phyloP scores from a whole-genome alignment of 1,284 basidiomycete species.

The Ceratobasidium sp. region DNA sequence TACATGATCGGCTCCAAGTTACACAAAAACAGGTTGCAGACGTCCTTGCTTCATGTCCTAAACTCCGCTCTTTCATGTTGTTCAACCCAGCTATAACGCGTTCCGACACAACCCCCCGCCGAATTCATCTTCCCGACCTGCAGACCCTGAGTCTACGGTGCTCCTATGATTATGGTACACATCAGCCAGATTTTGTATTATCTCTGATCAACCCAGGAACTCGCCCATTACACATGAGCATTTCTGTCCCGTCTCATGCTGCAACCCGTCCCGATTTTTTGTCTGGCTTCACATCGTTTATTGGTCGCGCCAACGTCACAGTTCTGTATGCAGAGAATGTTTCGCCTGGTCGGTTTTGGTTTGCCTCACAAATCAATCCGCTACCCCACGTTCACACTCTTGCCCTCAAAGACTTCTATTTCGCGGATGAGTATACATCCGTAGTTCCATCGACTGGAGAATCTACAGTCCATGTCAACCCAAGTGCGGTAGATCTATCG shows the following conservation, averaged over 20 bases:
- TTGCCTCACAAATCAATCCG: neutral
- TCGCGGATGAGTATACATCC: neutral
- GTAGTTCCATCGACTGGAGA: too few species aligned
- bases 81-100: neutral
- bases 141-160: neutral
- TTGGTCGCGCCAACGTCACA: neutral
- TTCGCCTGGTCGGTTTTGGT: neutral
- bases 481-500: neutral
- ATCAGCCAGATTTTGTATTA: neutral
- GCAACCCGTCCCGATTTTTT: neutral
- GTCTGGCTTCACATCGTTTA: neutral
- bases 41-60: neutral
- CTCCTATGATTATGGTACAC: too few species aligned
- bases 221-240: neutral
- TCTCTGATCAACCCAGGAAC: neutral
- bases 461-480: neutral
- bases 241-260: neutral
- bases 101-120: too few species aligned
- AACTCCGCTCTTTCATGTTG: neutral
- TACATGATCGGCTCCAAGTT: neutral
- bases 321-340: neutral
- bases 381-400: neutral
- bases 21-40: neutral
- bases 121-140: neutral
- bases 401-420: neutral